A percentile compares a stretch with the other conserved stretches of the same genome.
Conservation (phyloP, 352 stramenopile genomes). For the Globisporangium cystogenes region DNA sequence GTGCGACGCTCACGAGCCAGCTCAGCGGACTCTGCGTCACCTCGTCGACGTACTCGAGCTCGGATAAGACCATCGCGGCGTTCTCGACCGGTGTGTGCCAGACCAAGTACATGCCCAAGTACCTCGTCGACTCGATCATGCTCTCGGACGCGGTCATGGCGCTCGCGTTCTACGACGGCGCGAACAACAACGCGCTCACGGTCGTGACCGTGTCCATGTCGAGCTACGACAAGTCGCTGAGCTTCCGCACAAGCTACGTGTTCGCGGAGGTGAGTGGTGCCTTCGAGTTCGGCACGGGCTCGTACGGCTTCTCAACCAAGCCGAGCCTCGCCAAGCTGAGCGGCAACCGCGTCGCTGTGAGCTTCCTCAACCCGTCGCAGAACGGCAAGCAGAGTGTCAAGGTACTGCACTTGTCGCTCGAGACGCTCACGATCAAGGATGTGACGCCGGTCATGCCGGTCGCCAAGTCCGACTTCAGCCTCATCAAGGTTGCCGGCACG, state of each 20-base stretch:
- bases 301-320: constrained; percentile 35
- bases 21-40: constrained; percentile 39
- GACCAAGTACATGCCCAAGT: constrained; percentile 27
- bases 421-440: constrained; percentile 36
- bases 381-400: constrained; percentile 37
- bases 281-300: constrained; percentile 30
- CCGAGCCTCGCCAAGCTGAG: constrained; percentile 32
- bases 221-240: constrained; percentile 15
- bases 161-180: constrained; percentile 47
- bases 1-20: constrained; percentile 1
- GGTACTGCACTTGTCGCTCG: constrained; percentile 37
- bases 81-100: constrained; percentile 41
- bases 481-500: constrained; percentile 13
- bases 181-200: constrained; percentile 55
- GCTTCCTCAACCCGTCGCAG: constrained; percentile 53
- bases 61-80: constrained; percentile 9
- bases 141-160: constrained; percentile 34
- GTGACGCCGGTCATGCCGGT: constrained; percentile 45
- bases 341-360: constrained; percentile 49
- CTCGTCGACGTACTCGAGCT: constrained; percentile 19
- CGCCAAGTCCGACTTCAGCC: constrained; percentile 23
- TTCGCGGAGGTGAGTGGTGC: constrained; percentile 29
- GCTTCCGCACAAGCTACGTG: constrained; percentile 45
- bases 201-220: constrained; percentile 27
- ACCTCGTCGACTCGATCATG: constrained; percentile 35